phyloP scores from a whole-genome alignment of 73 alveolate genomes.

The Breviolum minutum region DNA sequence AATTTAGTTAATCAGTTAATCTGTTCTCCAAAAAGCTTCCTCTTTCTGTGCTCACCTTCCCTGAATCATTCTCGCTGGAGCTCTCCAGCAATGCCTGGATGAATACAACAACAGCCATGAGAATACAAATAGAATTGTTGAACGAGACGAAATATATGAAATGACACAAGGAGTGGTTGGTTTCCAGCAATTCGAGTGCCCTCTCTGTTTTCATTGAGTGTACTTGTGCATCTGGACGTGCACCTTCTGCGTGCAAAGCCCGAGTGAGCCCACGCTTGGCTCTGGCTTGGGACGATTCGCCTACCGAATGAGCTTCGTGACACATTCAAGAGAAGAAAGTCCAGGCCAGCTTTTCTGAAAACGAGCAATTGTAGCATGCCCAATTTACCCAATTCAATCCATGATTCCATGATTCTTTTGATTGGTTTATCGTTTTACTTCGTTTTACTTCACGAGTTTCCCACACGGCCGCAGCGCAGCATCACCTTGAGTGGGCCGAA shows the following conservation, averaged over 20 bases:
- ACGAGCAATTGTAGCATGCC: too few species aligned
- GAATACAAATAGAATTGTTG: too few species aligned
- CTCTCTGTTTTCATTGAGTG: not conserved
- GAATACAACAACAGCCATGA: too few species aligned
- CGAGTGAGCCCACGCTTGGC: conserved; percentile 6
- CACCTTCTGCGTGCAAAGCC: conserved; percentile 70
- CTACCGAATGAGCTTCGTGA: not conserved
- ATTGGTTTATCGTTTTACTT: too few species aligned
- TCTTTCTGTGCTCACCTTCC: not conserved
- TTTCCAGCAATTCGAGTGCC: not conserved
- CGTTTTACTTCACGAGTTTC: not conserved
- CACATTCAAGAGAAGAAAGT: not conserved
- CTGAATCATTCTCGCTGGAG: conserved; percentile 33
- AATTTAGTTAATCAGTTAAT: not conserved
- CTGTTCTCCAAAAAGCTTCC: not conserved
- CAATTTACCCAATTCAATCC: too few species aligned
- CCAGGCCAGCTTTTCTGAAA: too few species aligned
- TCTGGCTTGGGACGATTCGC: conserved; percentile 78
- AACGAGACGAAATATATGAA: not conserved
- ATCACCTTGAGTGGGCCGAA: not conserved
- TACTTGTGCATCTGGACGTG: not conserved
- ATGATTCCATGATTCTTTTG: too few species aligned
- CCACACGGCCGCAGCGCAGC: conserved; percentile 79
- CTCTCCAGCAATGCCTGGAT: conserved; percentile 60
- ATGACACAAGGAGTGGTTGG: not conserved